phyloP scores from a whole-genome alignment of 2,329 filamentous ascomycete species.

The Grosmannia clavigera region DNA sequence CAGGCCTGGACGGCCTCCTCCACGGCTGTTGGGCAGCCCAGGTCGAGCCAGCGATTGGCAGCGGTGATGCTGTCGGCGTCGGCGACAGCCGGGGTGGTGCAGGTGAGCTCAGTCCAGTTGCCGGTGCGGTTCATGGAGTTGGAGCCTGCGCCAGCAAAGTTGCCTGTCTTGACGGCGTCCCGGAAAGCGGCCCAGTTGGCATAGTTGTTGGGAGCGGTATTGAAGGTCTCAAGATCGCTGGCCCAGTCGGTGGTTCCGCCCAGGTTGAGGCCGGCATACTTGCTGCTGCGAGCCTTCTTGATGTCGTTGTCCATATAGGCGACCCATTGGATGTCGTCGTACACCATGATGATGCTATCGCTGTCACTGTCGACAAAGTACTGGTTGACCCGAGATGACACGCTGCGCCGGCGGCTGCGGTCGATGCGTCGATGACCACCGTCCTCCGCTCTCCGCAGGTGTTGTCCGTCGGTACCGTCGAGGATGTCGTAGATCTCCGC shows the following conservation, averaged over 20 bases:
- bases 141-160: background rate
- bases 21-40: constrained; percentile 17
- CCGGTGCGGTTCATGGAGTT: constrained; percentile 12
- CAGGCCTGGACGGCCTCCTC: constrained; percentile 15
- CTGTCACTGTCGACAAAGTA: constrained; percentile 5
- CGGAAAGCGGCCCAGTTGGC: constrained; percentile 1
- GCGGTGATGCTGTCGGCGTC: constrained; percentile 1
- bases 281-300: constrained; percentile 7
- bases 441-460: background rate
- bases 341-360: constrained; percentile 10
- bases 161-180: too few species aligned
- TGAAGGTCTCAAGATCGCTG: constrained; percentile 11
- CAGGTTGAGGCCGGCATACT: constrained; percentile 9
- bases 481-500: constrained; percentile 21
- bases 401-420: too few species aligned
- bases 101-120: constrained; percentile 16
- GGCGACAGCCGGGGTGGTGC: constrained; percentile 8
- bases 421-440: background rate
- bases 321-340: constrained; percentile 11
- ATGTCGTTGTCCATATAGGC: constrained; percentile 10
- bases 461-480: background rate
- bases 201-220: too few species aligned
- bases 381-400: background rate
- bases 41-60: constrained; percentile 14
- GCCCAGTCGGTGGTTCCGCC: constrained; percentile 17